phyloP scores from a whole-genome alignment of 768 basidiomycete genomes.

The Leccinum uliginosum region DNA sequence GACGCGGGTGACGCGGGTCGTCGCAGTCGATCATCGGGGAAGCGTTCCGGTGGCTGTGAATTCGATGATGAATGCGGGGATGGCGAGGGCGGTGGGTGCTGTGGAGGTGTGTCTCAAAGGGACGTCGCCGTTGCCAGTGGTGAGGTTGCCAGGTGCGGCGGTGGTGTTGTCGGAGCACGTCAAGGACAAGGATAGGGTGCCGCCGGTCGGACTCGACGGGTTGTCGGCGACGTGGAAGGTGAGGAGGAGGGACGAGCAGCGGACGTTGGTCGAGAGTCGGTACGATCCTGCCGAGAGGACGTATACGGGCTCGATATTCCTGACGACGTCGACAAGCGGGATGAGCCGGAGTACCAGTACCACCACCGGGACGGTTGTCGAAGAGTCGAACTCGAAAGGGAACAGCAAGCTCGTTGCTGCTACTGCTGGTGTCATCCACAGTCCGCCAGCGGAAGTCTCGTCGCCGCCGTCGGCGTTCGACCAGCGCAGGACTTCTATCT shows the following conservation, averaged over 20 bases:
- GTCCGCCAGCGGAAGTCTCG: constrained; percentile 5
- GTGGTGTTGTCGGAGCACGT: constrained; percentile 50
- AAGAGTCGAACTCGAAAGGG: constrained; percentile 39
- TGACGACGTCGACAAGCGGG: constrained; percentile 29
- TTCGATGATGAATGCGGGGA: constrained; percentile 73
- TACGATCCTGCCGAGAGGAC: constrained; percentile 48
- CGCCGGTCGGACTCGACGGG: constrained; percentile 22
- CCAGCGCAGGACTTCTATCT: constrained; percentile 14
- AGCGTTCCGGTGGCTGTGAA: constrained; percentile 82
- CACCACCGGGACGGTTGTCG: constrained; percentile 12
- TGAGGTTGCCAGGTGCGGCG: constrained; percentile 63
- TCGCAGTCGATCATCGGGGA: constrained; percentile 84
- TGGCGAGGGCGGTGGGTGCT: constrained; percentile 67
- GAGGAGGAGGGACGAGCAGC: constrained; percentile 52
- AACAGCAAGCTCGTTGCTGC: constrained; percentile 25
- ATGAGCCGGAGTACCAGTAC: constrained; percentile 9
- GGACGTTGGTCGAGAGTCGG: constrained; percentile 51
- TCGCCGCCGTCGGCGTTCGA: constrained; percentile 22
- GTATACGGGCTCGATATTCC: constrained; percentile 49
- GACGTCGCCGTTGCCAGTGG: constrained; percentile 59
- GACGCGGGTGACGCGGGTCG: constrained; percentile 78
- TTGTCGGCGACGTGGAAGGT: constrained; percentile 52
- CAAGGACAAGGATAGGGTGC: constrained; percentile 19
- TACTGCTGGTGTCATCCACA: not conserved
- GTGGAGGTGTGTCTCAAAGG: constrained; percentile 73